Evolutionary conservation across 2,329 filamentous ascomycete species (phyloP).

Genomic region (Fusarium irregulare): DNA sequence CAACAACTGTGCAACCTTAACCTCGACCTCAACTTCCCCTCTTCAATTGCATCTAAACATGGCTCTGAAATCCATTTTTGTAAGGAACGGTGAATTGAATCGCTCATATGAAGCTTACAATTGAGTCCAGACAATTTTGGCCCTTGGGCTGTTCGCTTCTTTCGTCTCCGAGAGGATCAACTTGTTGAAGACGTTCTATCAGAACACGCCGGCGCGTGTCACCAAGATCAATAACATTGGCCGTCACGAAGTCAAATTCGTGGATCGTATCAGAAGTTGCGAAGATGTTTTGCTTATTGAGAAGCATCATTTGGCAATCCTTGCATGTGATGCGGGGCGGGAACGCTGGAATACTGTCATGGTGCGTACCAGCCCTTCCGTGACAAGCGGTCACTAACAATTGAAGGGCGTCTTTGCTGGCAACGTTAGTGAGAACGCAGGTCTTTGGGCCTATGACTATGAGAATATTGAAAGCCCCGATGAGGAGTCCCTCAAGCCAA

Average conservation of each 20-base stretch:
- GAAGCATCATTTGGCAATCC: slow-evolving; percentile 50
- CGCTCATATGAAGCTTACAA: neutral
- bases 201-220: slow-evolving; percentile 49
- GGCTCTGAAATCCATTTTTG: slow-evolving; percentile 17
- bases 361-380: slow-evolving; percentile 39
- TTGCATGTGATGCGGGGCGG: slow-evolving; percentile 54
- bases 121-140: slow-evolving; percentile 1
- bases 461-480: slow-evolving; percentile 21
- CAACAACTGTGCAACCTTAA: neutral
- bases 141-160: slow-evolving; percentile 15
- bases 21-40: neutral
- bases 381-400: neutral
- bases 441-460: slow-evolving; percentile 55
- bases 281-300: slow-evolving; percentile 55
- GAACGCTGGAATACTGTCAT: slow-evolving; percentile 57
- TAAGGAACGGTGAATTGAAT: neutral
- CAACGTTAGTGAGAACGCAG: slow-evolving; percentile 38
- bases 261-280: slow-evolving; percentile 53
- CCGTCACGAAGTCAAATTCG: slow-evolving; percentile 50
- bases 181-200: slow-evolving; percentile 39
- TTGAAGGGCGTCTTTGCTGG: slow-evolving; percentile 44
- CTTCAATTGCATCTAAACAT: neutral
- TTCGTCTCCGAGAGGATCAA: slow-evolving; percentile 31
- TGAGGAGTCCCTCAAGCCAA: slow-evolving; percentile 33
- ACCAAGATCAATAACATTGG: slow-evolving; percentile 44